Evolutionary conservation across 2,329 filamentous ascomycete species (phyloP).

Genomic region (Cladosporium sp.): DNA sequence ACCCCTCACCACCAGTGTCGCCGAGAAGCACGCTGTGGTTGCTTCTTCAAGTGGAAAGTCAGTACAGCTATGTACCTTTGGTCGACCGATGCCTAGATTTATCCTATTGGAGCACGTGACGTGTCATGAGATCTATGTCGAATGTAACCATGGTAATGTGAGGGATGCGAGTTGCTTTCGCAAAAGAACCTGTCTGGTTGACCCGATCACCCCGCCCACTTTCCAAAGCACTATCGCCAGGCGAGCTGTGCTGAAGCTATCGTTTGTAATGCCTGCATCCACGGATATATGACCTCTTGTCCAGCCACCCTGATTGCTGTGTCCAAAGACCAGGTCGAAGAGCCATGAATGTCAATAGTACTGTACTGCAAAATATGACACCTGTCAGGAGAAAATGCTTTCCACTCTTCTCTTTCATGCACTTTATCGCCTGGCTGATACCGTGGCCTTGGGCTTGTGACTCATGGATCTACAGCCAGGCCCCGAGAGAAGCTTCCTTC

Average conservation of each 20-base stretch:
- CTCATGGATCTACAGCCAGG: neutral
- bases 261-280: neutral
- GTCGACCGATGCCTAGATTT: neutral
- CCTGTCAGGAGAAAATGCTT: neutral
- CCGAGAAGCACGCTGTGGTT: neutral
- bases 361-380: conserved; percentile 3
- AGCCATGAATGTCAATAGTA: neutral
- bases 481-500: neutral
- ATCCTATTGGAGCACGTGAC: conserved; percentile 3
- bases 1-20: conserved; percentile 2
- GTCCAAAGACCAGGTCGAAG: neutral
- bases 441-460: conserved; percentile 3
- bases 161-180: neutral
- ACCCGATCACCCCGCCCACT: neutral
- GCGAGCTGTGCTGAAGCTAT: neutral
- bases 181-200: neutral
- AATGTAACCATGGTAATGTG: conserved; percentile 2
- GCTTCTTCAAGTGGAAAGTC: neutral
- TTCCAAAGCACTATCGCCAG: neutral
- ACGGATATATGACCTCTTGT: conserved; percentile 1
- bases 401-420: conserved; percentile 3
- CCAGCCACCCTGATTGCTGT: neutral
- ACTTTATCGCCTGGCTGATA: conserved; percentile 1
- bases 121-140: neutral
- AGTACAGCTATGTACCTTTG: conserved; percentile 1